Evolutionary conservation across 2,329 filamentous ascomycete genomes (phyloP), one percentile per base, ranked within the genome.

Genomic region (Talaromyces sp.): DNA sequence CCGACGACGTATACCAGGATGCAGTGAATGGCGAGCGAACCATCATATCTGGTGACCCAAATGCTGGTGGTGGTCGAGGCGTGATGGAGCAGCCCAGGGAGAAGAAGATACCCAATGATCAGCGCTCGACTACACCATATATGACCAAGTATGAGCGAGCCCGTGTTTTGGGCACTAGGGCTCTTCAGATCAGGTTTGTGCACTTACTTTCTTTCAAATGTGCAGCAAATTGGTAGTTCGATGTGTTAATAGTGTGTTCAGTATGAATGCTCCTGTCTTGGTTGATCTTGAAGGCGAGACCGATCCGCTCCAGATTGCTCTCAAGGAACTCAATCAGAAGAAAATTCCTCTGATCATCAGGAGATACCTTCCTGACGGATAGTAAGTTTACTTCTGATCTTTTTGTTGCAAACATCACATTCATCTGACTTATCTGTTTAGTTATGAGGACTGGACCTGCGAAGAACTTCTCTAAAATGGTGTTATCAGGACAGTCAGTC

Each of bases 71-170:
- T 61, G 71, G 72, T 22, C 81, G 82, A 68, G 87, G 87, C 68
- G 84, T 84, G 37, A 83, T 88, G 74, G 80, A 85, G 69, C 82
- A 83, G 70, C 74, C 85, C 67, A 84, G 85, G 74, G 83, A 93
- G 80, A 97, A 96, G 86, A 96, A 92, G 81, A 94, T 99, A 59
- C 86, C 93, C 64, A 91, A 92, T 70, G 91, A 93, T 70, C 87
- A 96, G 80, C 88, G 95, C 72, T 90, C 87, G 27, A 99, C 95
- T 9, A 99, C 95, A 33, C 95, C 94, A 2, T 99, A 97, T 82
- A 96, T 99, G 94, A 99, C 95, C 70, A 99, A 99, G 83, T 99
- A 99, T 81, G 95, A 99, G 84, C 87, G 89, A 72, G 95, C 95
- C 68, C 89, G 95, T 75, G 94, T 99, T 66, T 82, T 99, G 69